These are phyloP conservation scores for Herpetomonas tarakana DNA, from an alignment of 208 protist species.

Conservation along the genomic window DNA sequence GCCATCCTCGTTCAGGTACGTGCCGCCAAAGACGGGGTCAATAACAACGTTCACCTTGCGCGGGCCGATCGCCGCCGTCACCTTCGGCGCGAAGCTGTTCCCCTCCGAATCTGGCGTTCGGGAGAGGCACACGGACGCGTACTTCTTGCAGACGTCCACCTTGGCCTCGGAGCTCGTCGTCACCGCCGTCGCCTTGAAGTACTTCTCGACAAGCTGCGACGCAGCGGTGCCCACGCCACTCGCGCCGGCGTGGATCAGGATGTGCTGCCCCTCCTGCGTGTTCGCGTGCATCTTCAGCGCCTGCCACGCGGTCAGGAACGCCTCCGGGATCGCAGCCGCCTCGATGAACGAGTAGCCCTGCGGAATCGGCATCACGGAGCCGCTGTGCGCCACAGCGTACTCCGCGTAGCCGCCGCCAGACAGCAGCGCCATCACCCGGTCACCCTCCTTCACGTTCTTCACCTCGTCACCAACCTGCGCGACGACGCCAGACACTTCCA, in stretches of 20 bases:
- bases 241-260: constrained; percentile 86
- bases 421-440: constrained; percentile 88
- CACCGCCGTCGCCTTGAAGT: constrained; percentile 64
- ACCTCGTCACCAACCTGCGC: constrained; percentile 49
- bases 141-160: constrained; percentile 57
- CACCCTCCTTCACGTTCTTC: constrained; percentile 63
- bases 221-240: constrained; percentile 85
- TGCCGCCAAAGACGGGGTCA: constrained; percentile 78
- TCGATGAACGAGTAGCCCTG: constrained; percentile 75
- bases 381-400: constrained; percentile 65
- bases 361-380: constrained; percentile 73
- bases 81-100: constrained; percentile 50
- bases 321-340: constrained; percentile 88
- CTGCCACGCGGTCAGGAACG: constrained; percentile 93
- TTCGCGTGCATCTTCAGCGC: constrained; percentile 65
- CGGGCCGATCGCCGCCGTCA: constrained; percentile 41
- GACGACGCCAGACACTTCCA: constrained; percentile 88
- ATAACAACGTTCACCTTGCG: constrained; percentile 60
- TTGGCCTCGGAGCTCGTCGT: constrained; percentile 69
- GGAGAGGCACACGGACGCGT: constrained; percentile 39
- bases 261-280: constrained; percentile 48
- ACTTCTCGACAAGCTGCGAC: constrained; percentile 82
- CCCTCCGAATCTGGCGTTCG: constrained; percentile 51
- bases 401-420: constrained; percentile 91
- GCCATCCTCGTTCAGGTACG: constrained; percentile 60